Conservation (phyloP, 140 eudicot genomes). For the Bidens hawaiensis region DNA sequence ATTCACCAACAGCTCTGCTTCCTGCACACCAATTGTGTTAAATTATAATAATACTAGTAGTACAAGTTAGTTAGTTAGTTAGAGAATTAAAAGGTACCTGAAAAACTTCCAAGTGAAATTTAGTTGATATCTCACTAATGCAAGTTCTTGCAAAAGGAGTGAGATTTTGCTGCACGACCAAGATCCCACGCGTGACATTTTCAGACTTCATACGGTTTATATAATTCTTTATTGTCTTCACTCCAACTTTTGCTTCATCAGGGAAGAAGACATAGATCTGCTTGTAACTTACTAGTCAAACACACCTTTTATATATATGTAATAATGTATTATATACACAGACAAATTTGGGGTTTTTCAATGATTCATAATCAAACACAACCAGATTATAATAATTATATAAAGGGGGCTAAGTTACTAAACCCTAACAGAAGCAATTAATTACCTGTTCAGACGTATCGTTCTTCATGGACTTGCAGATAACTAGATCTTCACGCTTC, state of each 20-base stretch:
- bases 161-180: constrained; percentile 78
- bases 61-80: no score
- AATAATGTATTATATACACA: no score
- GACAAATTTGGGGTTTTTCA: no score
- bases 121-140: constrained; percentile 63
- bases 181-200: constrained; percentile 71
- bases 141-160: constrained; percentile 85
- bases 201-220: constrained; percentile 79
- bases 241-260: constrained; percentile 90
- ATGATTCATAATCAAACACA: no score
- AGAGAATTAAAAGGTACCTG: constrained; percentile 63
- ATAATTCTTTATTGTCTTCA: constrained; percentile 72
- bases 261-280: constrained; percentile 88
- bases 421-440: no score
- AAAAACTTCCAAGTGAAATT: constrained; percentile 85
- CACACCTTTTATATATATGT: no score
- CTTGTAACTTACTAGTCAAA: no score
- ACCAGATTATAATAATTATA: no score
- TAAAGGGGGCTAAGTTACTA: no score
- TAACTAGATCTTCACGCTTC: constrained; percentile 57
- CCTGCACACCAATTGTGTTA: constrained; percentile 45
- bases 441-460: constrained; percentile 62
- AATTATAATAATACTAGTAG: no score
- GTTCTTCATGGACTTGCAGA: constrained; percentile 38
- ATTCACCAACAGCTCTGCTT: constrained; percentile 82